Evolutionary conservation across 441 rosid genomes (phyloP), one percentile per base, ranked within the genome.

Genomic region (Rhodomyrtus psidioides): DNA sequence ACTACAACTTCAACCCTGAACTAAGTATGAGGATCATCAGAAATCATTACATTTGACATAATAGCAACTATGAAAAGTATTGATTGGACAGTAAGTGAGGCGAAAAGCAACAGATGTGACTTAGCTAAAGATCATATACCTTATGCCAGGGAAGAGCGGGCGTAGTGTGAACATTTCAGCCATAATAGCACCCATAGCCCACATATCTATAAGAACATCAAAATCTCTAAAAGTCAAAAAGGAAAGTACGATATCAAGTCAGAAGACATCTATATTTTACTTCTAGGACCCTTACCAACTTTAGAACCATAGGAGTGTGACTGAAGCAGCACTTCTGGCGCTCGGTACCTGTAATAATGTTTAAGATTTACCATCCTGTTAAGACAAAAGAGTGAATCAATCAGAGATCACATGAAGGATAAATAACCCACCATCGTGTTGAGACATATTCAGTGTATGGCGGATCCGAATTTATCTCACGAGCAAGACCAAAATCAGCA

Each of bases 141-240:
- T 95, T 83, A 91, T 90, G 83, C 99, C 99, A 19, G 99, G 99
- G 65, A 96, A 96, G 82, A 97, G 98, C 83, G 99, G 99, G 70
- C 95, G 93, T 12, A 97, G 93, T 76, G 94, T 89, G 81, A 97
- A 91, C 88, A 97, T 82, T 88, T 97, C 98, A 44, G 98, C 96
- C 95, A 97, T 93, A 55, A 96, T 96, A 83, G 99, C 99, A 55
- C 99, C 98, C 99, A 97, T 97, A 23, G 98, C 99, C 99, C 99
- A 97, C 98, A 97, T 95, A 91, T 97, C 99, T 97, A 93, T 82
- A 91, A 26, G 81, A 17, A 83, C 21, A 55, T 26, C 30, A 57
- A 51, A 26, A 60, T 79, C 79, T 34, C 79, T 34, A 23, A 70
- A 46, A 70, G 24, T 70, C 79, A 34, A 21, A 70, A 70, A 70